Evolutionary conservation across 306 rosid genomes (phyloP).

Genomic region (Cicer cuneatum): DNA sequence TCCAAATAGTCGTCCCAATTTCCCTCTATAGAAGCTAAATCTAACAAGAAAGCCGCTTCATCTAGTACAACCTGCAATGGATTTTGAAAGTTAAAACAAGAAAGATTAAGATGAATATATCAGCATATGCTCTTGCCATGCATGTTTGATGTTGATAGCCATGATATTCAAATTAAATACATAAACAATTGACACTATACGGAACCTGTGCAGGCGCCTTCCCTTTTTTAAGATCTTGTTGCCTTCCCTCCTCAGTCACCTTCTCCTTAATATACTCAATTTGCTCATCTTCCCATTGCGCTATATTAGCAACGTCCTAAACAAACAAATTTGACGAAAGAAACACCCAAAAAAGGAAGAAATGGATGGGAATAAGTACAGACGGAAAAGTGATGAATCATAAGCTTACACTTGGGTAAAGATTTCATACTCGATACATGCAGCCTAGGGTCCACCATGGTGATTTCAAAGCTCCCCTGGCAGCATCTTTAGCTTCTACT

Average conservation of each 20-base stretch:
- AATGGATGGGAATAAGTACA: not conserved
- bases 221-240: slow-evolving; percentile 82
- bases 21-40: slow-evolving; percentile 90
- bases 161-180: not conserved
- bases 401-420: not conserved
- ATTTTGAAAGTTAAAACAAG: slow-evolving; percentile 30
- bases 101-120: slow-evolving; percentile 27
- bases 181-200: slow-evolving; percentile 18
- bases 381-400: slow-evolving; percentile 10
- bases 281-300: slow-evolving; percentile 97
- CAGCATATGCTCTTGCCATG: not conserved
- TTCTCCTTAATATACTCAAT: slow-evolving; percentile 88
- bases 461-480: slow-evolving; percentile 88
- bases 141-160: not conserved
- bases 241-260: slow-evolving; percentile 89
- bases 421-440: slow-evolving; percentile 61
- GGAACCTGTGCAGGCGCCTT: slow-evolving; percentile 86
- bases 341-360: not conserved
- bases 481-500: slow-evolving; percentile 91
- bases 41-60: slow-evolving; percentile 91
- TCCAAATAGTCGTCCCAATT: slow-evolving; percentile 77
- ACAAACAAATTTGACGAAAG: slow-evolving; percentile 35
- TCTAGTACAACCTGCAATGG: slow-evolving; percentile 77
- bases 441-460: slow-evolving; percentile 99
- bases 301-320: slow-evolving; percentile 87